Base-by-base conservation (phyloP, 768 basidiomycete species). In the Termitomyces sp. region DNA sequence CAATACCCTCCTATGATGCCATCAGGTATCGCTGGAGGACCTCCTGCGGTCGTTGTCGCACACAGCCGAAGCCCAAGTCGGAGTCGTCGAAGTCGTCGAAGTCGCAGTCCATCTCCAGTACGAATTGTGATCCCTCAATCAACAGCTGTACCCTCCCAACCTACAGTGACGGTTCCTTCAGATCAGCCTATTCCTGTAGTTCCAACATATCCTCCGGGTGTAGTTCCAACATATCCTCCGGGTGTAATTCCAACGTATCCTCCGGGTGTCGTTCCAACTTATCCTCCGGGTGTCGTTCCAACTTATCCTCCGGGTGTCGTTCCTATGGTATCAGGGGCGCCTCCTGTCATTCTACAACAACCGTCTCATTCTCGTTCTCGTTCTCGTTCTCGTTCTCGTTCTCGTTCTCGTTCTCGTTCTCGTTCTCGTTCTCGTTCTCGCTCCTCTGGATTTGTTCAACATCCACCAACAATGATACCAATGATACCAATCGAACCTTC, bases 391-490 rank as follows among this genome's bases (percentile, higher is more conserved):
- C 52, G 52, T 9, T 47, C 59, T 5, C 52, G 25, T 36, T 47
- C 55, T 16, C 42, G 20, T 15, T 43, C 20, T 22, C 36, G 43
- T 29, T 16, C 39, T 42, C 60, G 43, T 5, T 58, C 65, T 36
- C 50, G 56, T n/a, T 63, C 64, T 29, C 62, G 56, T 45, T 64
- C 67, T n/a, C 70, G 63, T 33, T 59, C 65, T 40, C 15, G 35
- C 6, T 10, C 39, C 39, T 51, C 29, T 1, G 12, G 5, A 9
- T 31, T 4, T n/a, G 7, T 0, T 39, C 18, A 22, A 5, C 22
- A 13, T 15, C 13, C n/a, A 47, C 3, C 46, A 13, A 13, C 40
- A 20, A 18, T 10, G 15, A 18, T 45, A 29, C 45, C 29, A 32
- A 29, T 32, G 3, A n/a, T 41, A 41, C 40, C 40, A 39, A 18